Base-by-base conservation (phyloP, 2,329 filamentous ascomycete genomes). In the Fusarium sublunatum region DNA sequence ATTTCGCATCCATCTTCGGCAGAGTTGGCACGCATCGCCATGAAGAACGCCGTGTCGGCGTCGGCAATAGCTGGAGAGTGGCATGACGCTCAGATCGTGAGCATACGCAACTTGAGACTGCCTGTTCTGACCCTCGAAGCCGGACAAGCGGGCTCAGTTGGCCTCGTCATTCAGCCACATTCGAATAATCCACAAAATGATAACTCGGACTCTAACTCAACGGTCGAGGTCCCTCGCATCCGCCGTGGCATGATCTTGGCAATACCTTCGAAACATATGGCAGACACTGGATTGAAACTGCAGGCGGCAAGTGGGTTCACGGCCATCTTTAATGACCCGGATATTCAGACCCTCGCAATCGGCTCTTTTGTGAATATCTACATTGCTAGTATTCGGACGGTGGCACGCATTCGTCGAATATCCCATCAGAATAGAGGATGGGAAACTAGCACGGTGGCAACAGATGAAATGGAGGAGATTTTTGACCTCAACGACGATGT, bases 61-160 rank as follows among this genome's bases (percentile, higher is more conserved):
- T 83, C 83, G 12, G 73, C 80, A 4, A 80, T 78, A 69, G 86
- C 82, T 64, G 86, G 82, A 13, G 89, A 92, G 75, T 98, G 94
- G 94, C 88, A 91, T 61, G 83, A 83, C 24, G 92, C 94, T 6
- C 88, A 85, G 39, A 87, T 98, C 49, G 88, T 91, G 40, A 98
- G 93, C 68, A 88, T 97, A 39, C 89, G 94, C 22, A 96, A 97
- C 68, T 81, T 99, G 8, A 87, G 94, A 6, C 81, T 97, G 4
- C 92, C 94, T 0, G 93, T 97, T 0, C 86, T 87, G 42, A 86
- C 84, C 1, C 82, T 98, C 7, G 83, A 88, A 46, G 83, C 88
- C 13, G 92, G 92, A 9, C 94, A 99, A 76, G 93, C 94, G 6
- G 95, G 94, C 1, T 97, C 93, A 0, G 85, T 99, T 50, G 94